Evolutionary conservation across 2,329 filamentous ascomycete species (phyloP).

Genomic region (Tolypocladium tundrense): DNA sequence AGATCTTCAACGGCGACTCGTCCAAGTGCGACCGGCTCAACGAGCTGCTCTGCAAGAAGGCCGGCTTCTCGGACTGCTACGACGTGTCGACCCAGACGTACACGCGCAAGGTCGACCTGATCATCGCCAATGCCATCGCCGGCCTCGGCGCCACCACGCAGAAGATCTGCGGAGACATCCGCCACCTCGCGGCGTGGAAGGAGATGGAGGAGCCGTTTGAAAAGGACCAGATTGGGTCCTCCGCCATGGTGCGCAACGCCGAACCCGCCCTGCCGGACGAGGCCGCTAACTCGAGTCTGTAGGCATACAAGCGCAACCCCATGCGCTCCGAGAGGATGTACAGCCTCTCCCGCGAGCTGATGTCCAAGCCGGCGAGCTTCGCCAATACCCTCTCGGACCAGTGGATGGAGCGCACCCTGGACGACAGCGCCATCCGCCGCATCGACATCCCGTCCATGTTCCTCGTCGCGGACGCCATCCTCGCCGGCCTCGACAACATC

Average conservation of each 20-base stretch:
- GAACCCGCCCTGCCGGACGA: too few relatives aligned
- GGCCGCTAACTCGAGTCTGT: not conserved
- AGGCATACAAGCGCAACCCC: conserved; percentile 15
- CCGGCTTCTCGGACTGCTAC: conserved; percentile 40
- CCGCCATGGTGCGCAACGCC: conserved; percentile 11
- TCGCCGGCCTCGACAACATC: conserved; percentile 59
- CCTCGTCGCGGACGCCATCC: conserved; percentile 57
- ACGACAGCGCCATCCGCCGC: conserved; percentile 62
- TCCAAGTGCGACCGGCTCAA: conserved; percentile 45
- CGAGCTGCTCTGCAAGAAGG: conserved; percentile 42
- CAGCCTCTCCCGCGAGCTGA: conserved; percentile 27
- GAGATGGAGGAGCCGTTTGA: conserved; percentile 81
- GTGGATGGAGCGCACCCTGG: conserved; percentile 60
- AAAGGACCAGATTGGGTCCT: conserved; percentile 62
- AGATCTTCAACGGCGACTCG: conserved; percentile 34
- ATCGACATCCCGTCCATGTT: conserved; percentile 58
- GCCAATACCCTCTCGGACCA: conserved; percentile 20
- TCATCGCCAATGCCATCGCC: conserved; percentile 69
- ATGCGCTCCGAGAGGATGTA: conserved; percentile 27
- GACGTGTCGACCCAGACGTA: conserved; percentile 55
- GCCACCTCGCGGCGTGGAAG: conserved; percentile 65
- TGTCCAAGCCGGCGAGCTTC: conserved; percentile 26
- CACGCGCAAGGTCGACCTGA: conserved; percentile 71
- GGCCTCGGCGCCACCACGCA: conserved; percentile 67
- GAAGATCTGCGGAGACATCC: conserved; percentile 64